These are phyloP conservation scores for Novymonas esmeraldas DNA, from an alignment of 208 protist genomes.

Conservation along the genomic window DNA sequence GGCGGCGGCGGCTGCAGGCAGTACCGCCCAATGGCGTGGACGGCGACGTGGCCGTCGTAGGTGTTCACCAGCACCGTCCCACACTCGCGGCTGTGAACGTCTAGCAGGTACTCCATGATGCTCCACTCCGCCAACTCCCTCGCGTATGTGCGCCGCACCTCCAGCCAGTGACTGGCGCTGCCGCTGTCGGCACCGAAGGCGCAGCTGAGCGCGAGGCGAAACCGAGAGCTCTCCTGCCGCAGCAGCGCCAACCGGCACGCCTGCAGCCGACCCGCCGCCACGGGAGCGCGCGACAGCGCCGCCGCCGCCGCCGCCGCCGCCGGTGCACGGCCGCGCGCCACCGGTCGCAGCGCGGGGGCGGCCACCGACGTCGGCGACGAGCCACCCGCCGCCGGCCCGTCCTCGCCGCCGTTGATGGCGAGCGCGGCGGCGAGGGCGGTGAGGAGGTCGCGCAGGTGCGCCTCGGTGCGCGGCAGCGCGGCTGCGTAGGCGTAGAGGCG, in stretches of 20 bases:
- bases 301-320: not conserved
- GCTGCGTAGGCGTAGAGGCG: slow-evolving; percentile 33
- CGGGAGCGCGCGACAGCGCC: not conserved
- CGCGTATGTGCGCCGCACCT: slow-evolving; percentile 51
- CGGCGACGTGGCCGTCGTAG: slow-evolving; percentile 68
- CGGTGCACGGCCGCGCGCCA: not conserved
- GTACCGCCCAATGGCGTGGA: slow-evolving; percentile 64
- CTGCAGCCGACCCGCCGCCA: slow-evolving; percentile 20
- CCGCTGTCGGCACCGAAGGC: slow-evolving; percentile 47
- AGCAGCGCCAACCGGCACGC: slow-evolving; percentile 41
- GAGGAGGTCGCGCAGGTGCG: slow-evolving; percentile 29
- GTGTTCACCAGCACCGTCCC: slow-evolving; percentile 78
- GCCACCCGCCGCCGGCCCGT: not conserved
- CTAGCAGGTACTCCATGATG: slow-evolving; percentile 77
- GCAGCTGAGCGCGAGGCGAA: slow-evolving; percentile 40
- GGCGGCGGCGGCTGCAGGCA: slow-evolving; percentile 47
- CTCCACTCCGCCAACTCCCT: slow-evolving; percentile 86
- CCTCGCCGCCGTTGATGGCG: not conserved
- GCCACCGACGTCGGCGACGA: not conserved
- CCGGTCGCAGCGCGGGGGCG: not conserved
- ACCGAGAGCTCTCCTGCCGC: slow-evolving; percentile 51
- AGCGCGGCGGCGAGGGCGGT: not conserved
- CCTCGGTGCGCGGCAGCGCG: slow-evolving; percentile 47
- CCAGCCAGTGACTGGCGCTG: slow-evolving; percentile 66
- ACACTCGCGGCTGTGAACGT: slow-evolving; percentile 53